Evolutionary conservation across 192 early-diverging fungal genomes (phyloP).

Genomic region (Allomyces macrogynus): DNA sequence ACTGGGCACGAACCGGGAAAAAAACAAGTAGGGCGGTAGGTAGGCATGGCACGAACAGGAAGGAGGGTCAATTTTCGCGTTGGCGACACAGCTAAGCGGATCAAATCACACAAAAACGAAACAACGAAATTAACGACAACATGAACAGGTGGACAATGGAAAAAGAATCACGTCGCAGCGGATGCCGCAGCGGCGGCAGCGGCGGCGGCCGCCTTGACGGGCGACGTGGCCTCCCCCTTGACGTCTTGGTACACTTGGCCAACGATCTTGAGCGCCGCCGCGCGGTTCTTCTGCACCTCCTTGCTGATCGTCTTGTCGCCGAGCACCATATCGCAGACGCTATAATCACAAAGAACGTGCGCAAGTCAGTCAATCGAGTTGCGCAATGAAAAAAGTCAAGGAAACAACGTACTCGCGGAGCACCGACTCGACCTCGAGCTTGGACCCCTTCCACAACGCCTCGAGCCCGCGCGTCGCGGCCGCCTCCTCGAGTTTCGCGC

Average conservation of each 20-base stretch:
- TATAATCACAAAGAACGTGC: no score
- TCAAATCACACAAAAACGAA: no score
- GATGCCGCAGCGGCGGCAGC: no score
- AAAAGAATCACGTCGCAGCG: neutral
- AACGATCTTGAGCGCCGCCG: slow-evolving; percentile 60
- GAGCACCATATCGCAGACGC: slow-evolving; percentile 66
- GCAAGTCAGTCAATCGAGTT: no score
- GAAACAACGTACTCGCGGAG: slow-evolving; percentile 34
- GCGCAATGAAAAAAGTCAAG: no score
- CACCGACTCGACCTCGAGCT: slow-evolving; percentile 85
- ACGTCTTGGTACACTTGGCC: slow-evolving; percentile 63
- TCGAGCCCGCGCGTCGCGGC: slow-evolving; percentile 33
- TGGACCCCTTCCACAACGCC: slow-evolving; percentile 70
- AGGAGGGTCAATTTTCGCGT: no score
- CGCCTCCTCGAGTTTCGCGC: neutral
- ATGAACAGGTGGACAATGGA: neutral
- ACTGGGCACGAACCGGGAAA: no score
- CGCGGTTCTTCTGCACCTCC: slow-evolving; percentile 38
- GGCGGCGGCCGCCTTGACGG: neutral
- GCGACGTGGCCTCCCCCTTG: slow-evolving; percentile 18
- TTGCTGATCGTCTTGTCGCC: slow-evolving; percentile 39
- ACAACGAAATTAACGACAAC: no score
- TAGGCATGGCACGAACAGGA: no score
- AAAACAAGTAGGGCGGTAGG: no score
- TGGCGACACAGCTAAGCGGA: no score